Evolutionary conservation across 225 moss, liverwort and hornwort genomes (phyloP), one percentile per base, ranked within the genome.

Genomic region (Polytrichum formosum): DNA sequence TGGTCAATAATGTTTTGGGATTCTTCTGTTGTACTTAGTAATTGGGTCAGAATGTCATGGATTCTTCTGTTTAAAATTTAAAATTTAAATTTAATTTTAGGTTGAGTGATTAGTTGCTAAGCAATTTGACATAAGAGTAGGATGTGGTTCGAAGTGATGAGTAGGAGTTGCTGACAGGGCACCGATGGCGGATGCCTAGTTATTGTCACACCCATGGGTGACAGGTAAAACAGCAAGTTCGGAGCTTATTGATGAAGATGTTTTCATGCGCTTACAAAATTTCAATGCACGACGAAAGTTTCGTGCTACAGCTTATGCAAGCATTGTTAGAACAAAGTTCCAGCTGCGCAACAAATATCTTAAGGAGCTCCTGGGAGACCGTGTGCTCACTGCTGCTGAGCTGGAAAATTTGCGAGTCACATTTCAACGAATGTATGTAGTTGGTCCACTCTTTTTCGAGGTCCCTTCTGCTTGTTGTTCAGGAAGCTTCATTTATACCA

Each of bases 251-350:
- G 78, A 90, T 63, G 73, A 85, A 72, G 83, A 81, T 55, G 84
- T 95, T 56, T 88, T 95, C 63, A 72, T 27, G 63, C 84, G 89
- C 46, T 80, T 95, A 18, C 84, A 91, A 77, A 73, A 61, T 63
- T 92, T 95, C 71, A 92, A 91, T 63, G 95, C 95, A 6, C 88
- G 88, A 20, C 85, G 92, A 68, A 95, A 95, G 76, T 95, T 95
- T 68, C 92, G 95, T 33, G 90, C 90, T 33, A 84, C 92, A 22
- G 95, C 85, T 16, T 87, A 85, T 74, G 92, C 95, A 73, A 92
- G 92, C 76, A 84, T 95, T 61, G 79, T 95, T 9, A 90, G 89
- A 74, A 92, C 85, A 63, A 92, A 88, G 82, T 84, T 91, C 54
- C 79, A 87, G 69, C 87, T 92, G 53, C 91, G 92, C 71, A 92